Percentiles rank a stretch among this genome's conserved stretches.
Conservation (phyloP, 805 yeast genomes). For the Myxozyma neotropica region DNA sequence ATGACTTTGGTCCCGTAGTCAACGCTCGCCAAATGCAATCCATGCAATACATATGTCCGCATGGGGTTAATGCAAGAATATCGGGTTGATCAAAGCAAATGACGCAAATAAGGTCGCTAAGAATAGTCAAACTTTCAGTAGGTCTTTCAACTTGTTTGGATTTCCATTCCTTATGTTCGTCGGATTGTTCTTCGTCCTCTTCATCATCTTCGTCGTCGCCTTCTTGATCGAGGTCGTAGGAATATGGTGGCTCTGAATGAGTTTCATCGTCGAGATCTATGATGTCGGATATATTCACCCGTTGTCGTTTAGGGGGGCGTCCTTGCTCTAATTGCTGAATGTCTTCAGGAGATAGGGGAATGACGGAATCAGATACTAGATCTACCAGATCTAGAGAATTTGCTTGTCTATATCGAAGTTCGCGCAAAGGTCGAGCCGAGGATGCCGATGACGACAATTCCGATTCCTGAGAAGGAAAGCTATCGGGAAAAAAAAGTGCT, state of each 20-base stretch:
- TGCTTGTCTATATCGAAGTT: too few relatives aligned
- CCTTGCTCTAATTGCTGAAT: too few relatives aligned
- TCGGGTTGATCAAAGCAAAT: conserved; percentile 45
- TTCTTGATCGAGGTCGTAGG: not conserved
- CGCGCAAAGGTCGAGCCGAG: too few relatives aligned
- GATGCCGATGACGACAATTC: too few relatives aligned
- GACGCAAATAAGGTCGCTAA: conserved; percentile 39
- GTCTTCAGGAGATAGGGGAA: too few relatives aligned
- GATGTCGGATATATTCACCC: not conserved
- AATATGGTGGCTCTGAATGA: not conserved
- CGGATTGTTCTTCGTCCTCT: not conserved
- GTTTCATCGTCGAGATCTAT: conserved; percentile 23
- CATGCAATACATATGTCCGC: conserved; percentile 45
- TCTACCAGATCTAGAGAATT: too few relatives aligned
- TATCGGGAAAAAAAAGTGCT: too few relatives aligned
- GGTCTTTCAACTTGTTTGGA: conserved; percentile 15
- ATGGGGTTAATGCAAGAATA: conserved; percentile 40
- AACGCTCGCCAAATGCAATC: conserved; percentile 44
- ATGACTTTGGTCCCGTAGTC: conserved; percentile 37
- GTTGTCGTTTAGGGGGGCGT: too few relatives aligned
- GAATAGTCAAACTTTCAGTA: conserved; percentile 20
- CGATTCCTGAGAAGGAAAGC: too few relatives aligned
- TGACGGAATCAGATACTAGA: too few relatives aligned
- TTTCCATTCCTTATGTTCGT: conserved; percentile 17
- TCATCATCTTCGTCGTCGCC: conserved; percentile 11